A percentile compares a stretch with the other conserved stretches of the same genome.
These are phyloP conservation scores for Cladosporium austrohemisphaericum DNA, from an alignment of 2,329 filamentous ascomycete species.

Conservation along the genomic window DNA sequence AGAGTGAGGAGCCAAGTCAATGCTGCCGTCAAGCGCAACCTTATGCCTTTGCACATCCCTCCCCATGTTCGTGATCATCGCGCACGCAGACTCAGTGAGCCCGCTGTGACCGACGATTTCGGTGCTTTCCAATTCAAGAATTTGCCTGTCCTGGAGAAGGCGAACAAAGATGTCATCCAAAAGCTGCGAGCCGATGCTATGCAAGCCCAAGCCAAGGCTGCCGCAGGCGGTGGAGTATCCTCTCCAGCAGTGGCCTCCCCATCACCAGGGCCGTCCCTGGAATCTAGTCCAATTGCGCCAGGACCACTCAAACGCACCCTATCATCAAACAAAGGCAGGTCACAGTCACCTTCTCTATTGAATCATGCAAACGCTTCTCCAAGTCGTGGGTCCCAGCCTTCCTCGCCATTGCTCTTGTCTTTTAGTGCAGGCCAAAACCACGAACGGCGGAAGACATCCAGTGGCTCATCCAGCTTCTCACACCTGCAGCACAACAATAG, in stretches of 20 bases:
- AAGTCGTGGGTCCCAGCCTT: slow-evolving; percentile 76
- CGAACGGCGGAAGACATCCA: slow-evolving; percentile 88
- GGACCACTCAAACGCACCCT: slow-evolving; percentile 77
- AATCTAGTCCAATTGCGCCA: slow-evolving; percentile 79
- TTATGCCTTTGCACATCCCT: slow-evolving; percentile 95
- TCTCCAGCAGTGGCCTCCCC: slow-evolving; percentile 46
- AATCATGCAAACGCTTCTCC: slow-evolving; percentile 83
- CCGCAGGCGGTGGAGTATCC: slow-evolving; percentile 37
- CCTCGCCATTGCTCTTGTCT: slow-evolving; percentile 89
- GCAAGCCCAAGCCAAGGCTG: slow-evolving; percentile 58
- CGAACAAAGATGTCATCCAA: slow-evolving; percentile 97
- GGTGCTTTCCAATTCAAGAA: slow-evolving; percentile 97
- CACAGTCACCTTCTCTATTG: slow-evolving; percentile 78
- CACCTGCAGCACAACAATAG: slow-evolving; percentile 63
- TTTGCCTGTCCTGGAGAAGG: slow-evolving; percentile 89
- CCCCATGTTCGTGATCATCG: slow-evolving; percentile 92
- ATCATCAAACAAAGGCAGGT: slow-evolving; percentile 78
- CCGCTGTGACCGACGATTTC: slow-evolving; percentile 85
- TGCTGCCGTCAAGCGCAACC: slow-evolving; percentile 77
- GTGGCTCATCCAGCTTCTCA: slow-evolving; percentile 77
- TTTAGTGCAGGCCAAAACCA: slow-evolving; percentile 82
- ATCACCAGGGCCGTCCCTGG: slow-evolving; percentile 65
- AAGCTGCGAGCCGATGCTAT: slow-evolving; percentile 90
- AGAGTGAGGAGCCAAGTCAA: slow-evolving; percentile 81
- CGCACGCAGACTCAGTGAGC: slow-evolving; percentile 84